Evolutionary conservation across 139 green algal species (phyloP).

Genomic region (Parachlorella kessleri): DNA sequence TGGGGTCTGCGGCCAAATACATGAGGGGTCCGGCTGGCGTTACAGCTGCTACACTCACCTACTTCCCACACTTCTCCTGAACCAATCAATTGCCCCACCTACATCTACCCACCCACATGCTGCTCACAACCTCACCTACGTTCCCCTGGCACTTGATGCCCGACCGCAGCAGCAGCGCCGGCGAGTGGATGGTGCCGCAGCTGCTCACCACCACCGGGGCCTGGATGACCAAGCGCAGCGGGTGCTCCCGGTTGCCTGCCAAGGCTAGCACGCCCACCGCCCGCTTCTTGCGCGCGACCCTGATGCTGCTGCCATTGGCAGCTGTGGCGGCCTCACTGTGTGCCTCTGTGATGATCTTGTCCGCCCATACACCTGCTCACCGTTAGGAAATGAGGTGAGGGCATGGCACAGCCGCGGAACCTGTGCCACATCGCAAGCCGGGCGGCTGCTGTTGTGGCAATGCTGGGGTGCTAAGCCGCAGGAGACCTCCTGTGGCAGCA

Average conservation of each 20-base stretch:
- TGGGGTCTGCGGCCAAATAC: no score
- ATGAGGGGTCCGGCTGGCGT: no score
- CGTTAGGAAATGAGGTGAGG: no score
- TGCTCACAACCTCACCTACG: slow-evolving; percentile 35
- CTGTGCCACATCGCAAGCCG: no score
- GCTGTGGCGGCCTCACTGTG: neutral
- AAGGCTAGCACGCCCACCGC: slow-evolving; percentile 5
- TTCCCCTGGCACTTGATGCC: slow-evolving; percentile 48
- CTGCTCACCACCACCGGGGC: slow-evolving; percentile 35
- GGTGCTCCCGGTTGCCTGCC: neutral
- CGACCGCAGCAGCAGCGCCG: slow-evolving; percentile 67
- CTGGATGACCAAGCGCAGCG: slow-evolving; percentile 21
- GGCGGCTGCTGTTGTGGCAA: no score
- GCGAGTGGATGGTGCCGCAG: slow-evolving; percentile 53
- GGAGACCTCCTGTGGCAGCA: no score
- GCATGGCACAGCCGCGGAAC: no score
- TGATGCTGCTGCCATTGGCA: neutral
- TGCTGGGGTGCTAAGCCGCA: no score
- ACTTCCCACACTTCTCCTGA: no score
- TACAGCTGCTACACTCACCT: no score
- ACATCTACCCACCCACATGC: no score
- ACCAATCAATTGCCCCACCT: no score
- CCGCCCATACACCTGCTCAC: slow-evolving; percentile 41
- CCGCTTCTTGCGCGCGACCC: neutral
- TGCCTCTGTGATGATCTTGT: slow-evolving; percentile 31